A percentile compares a stretch with the other conserved stretches of the same genome.
phyloP scores from a whole-genome alignment of 495 filamentous ascomycete species.

The Tuber melanosporum region DNA sequence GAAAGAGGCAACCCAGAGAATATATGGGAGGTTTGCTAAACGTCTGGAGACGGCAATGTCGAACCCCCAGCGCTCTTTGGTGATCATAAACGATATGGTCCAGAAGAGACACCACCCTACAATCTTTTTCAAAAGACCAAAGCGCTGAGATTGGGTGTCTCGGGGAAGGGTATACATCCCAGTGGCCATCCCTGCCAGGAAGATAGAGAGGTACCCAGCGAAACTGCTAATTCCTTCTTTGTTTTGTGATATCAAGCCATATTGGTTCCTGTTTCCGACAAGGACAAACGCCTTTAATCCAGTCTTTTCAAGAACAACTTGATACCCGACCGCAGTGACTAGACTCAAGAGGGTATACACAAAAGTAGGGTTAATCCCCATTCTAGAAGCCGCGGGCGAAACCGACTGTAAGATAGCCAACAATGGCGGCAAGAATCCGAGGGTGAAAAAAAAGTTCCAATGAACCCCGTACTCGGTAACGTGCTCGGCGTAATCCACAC shows the following conservation, averaged over 20 bases:
- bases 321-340: constrained; percentile 58
- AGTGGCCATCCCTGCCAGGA: constrained; percentile 76
- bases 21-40: constrained; percentile 86
- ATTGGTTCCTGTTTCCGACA: constrained; percentile 65
- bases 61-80: constrained; percentile 64
- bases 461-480: constrained; percentile 97
- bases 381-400: constrained; percentile 46
- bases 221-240: constrained; percentile 92
- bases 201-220: constrained; percentile 88
- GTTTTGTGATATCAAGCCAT: constrained; percentile 68
- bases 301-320: constrained; percentile 68
- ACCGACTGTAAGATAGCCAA: constrained; percentile 75
- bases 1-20: constrained; percentile 84
- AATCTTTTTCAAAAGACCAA: constrained; percentile 55
- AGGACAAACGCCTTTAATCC: constrained; percentile 75
- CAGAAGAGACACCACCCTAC: constrained; percentile 57
- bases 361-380: constrained; percentile 15
- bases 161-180: constrained; percentile 69
- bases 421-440: constrained; percentile 82
- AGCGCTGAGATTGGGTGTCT: constrained; percentile 46
- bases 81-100: constrained; percentile 58
- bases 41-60: constrained; percentile 74
- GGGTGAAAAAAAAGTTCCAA: constrained; percentile 99
- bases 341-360: constrained; percentile 63
- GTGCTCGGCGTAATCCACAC: constrained; percentile 91